These are phyloP conservation scores for Ambrosia artemisiifolia DNA, from an alignment of 129 eudicot genomes.

Conservation along the genomic window DNA sequence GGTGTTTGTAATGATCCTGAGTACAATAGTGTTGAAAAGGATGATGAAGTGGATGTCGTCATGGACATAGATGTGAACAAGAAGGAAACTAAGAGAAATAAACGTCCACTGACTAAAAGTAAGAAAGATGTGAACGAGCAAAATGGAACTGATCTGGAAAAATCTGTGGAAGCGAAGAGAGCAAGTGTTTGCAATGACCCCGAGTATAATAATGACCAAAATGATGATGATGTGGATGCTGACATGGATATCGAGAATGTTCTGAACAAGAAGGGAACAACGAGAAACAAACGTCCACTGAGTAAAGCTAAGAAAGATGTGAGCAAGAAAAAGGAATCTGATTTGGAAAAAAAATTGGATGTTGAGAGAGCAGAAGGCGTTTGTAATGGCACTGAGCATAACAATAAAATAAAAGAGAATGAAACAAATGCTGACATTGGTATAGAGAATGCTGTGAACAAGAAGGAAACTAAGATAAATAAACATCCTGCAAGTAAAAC, in stretches of 20 bases:
- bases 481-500: slow-evolving; percentile 8
- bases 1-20: slow-evolving; percentile 15
- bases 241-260: slow-evolving; percentile 13
- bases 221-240: background rate
- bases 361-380: background rate
- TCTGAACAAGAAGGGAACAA: slow-evolving; percentile 5
- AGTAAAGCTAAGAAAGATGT: slow-evolving; percentile 22
- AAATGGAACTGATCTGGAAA: slow-evolving; percentile 9
- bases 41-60: background rate
- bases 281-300: slow-evolving; percentile 3
- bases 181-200: slow-evolving; percentile 2
- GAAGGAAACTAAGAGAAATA: slow-evolving; percentile 9
- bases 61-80: slow-evolving; percentile 7
- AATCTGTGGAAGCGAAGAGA: slow-evolving; percentile 4
- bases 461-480: slow-evolving; percentile 8
- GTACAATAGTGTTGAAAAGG: slow-evolving; percentile 10
- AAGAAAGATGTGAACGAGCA: slow-evolving; percentile 14
- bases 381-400: background rate
- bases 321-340: background rate
- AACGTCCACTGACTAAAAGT: slow-evolving; percentile 8
- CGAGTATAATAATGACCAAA: slow-evolving; percentile 9
- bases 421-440: background rate
- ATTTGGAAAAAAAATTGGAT: slow-evolving; percentile 18
- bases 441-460: slow-evolving; percentile 12
- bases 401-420: background rate